Conservation (phyloP, 768 basidiomycete species). For the Lactarius akahatsu region DNA sequence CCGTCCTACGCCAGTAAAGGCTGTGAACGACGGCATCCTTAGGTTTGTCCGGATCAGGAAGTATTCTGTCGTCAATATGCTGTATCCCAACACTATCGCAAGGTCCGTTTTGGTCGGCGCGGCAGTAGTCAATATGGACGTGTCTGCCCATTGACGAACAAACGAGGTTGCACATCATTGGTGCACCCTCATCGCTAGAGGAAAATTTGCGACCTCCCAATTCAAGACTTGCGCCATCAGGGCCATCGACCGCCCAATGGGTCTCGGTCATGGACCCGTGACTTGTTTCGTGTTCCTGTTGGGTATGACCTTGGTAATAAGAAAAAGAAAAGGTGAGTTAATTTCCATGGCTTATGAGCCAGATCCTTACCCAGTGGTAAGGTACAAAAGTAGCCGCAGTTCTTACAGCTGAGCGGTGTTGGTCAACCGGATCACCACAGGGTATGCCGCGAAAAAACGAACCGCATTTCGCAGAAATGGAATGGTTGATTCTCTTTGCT, state of each 20-base stretch:
- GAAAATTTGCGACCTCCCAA: slow-evolving; percentile 55
- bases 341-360: not conserved
- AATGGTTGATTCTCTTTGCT: slow-evolving; percentile 44
- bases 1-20: slow-evolving; percentile 57
- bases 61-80: slow-evolving; percentile 44
- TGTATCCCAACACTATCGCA: slow-evolving; percentile 48
- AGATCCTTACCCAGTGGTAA: slow-evolving; percentile 47
- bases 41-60: slow-evolving; percentile 45
- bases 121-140: slow-evolving; percentile 55
- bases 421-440: not conserved
- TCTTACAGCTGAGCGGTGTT: slow-evolving; percentile 44
- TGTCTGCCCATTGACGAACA: slow-evolving; percentile 54
- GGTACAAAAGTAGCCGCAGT: slow-evolving; percentile 58
- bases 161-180: slow-evolving; percentile 59
- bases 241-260: slow-evolving; percentile 55
- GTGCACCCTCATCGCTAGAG: slow-evolving; percentile 53
- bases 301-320: slow-evolving; percentile 47
- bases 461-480: slow-evolving; percentile 56
- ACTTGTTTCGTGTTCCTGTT: slow-evolving; percentile 58
- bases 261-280: slow-evolving; percentile 63
- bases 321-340: not conserved
- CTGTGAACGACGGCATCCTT: slow-evolving; percentile 57
- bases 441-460: slow-evolving; percentile 10
- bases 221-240: slow-evolving; percentile 49
- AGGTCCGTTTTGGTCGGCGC: slow-evolving; percentile 36